Percentiles rank a stretch among this genome's conserved stretches.
Evolutionary conservation across 495 filamentous ascomycete genomes (phyloP).

Genomic region (Annulohypoxylon stygium): DNA sequence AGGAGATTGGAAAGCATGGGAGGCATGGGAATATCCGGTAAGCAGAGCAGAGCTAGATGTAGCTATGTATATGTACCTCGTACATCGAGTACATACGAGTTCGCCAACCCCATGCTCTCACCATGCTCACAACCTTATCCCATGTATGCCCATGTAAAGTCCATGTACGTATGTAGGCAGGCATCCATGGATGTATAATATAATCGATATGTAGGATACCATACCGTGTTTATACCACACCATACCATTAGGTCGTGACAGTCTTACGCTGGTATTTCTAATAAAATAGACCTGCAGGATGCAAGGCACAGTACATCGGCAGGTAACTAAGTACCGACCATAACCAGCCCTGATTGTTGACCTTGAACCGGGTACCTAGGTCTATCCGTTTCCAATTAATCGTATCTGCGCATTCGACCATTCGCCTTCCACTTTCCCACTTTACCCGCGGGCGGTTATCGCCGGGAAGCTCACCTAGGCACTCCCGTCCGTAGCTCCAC

Average conservation of each 20-base stretch:
- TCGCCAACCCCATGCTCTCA: not conserved
- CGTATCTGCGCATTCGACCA: no score
- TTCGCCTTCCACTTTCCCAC: no score
- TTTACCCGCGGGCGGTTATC: no score
- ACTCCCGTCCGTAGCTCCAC: no score
- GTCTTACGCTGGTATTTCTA: conserved; percentile 26
- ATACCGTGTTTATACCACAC: not conserved
- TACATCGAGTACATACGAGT: conserved; percentile 11
- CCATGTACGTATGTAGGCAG: no score
- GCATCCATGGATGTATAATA: not conserved
- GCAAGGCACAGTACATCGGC: conserved; percentile 46
- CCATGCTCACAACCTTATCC: conserved; percentile 9
- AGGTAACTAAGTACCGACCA: conserved; percentile 6
- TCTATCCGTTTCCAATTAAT: no score
- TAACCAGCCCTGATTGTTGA: not conserved
- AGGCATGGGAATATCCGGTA: conserved; percentile 20
- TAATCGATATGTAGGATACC: not conserved
- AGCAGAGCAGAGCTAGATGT: conserved; percentile 1
- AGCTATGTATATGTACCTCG: not conserved
- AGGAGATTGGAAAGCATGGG: not conserved
- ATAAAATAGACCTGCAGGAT: conserved; percentile 40
- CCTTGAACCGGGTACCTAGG: not conserved
- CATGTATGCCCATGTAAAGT: not conserved
- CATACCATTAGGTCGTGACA: conserved; percentile 20
- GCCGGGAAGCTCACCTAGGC: not conserved